These are phyloP conservation scores for Melanogaster broomeanus DNA, from an alignment of 768 basidiomycete species.

Conservation along the genomic window DNA sequence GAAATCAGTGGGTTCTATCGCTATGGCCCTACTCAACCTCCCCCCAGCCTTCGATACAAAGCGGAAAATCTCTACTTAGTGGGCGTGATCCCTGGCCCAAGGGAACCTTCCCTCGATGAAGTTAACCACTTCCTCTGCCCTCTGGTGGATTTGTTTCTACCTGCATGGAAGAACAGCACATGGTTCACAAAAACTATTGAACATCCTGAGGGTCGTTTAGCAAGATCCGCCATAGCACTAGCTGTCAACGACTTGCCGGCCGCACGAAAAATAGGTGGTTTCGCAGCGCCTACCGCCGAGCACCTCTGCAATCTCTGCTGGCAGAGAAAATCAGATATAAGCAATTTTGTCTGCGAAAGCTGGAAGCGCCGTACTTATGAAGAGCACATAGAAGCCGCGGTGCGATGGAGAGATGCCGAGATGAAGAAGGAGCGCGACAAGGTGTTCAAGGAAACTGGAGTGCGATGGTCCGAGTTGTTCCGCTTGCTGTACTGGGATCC, in stretches of 20 bases:
- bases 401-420: conserved; percentile 10
- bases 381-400: conserved; percentile 22
- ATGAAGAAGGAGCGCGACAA: conserved; percentile 11
- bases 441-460: conserved; percentile 18
- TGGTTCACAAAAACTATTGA: too few relatives aligned
- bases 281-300: too few relatives aligned
- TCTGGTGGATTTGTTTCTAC: conserved; percentile 34
- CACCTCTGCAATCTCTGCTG: too few relatives aligned
- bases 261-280: too few relatives aligned
- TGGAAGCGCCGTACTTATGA: too few relatives aligned
- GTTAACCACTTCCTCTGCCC: conserved; percentile 37
- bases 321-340: conserved; percentile 12
- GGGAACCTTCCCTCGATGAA: conserved; percentile 30
- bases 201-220: conserved; percentile 31
- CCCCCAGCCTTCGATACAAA: conserved; percentile 11
- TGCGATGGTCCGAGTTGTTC: too few relatives aligned
- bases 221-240: conserved; percentile 32
- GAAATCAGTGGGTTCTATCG: conserved; percentile 11
- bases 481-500: conserved; percentile 39
- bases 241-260: too few relatives aligned
- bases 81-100: conserved; percentile 38
- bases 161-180: conserved; percentile 32
- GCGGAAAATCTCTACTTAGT: conserved; percentile 39
- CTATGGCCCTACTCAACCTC: conserved; percentile 25
- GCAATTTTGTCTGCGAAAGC: conserved; percentile 26